A percentile compares a stretch with the other conserved stretches of the same genome.
phyloP scores from a whole-genome alignment of 2,329 filamentous ascomycete species.

The Ascochyta pisi region DNA sequence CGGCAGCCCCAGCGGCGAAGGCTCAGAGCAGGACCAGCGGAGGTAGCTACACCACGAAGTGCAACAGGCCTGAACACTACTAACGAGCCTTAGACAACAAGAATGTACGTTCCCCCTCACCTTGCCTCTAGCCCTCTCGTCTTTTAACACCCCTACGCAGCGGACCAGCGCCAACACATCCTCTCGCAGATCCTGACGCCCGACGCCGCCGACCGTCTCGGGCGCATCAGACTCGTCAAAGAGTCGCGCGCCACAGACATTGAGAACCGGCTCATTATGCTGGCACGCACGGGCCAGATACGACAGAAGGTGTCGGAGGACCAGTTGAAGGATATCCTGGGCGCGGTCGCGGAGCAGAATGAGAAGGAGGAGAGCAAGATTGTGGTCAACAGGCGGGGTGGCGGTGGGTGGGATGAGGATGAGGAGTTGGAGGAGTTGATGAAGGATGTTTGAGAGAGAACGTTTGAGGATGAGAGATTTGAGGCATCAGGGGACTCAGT shows the following conservation, averaged over 20 bases:
- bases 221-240: slow-evolving; percentile 94
- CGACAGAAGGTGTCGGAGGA: slow-evolving; percentile 87
- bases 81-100: slow-evolving; percentile 25
- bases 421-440: slow-evolving; percentile 69
- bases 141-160: slow-evolving; percentile 49
- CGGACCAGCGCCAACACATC: slow-evolving; percentile 77
- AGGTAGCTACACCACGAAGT: slow-evolving; percentile 32
- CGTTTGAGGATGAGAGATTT: no score
- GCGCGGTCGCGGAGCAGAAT: slow-evolving; percentile 78
- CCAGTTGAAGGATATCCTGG: slow-evolving; percentile 90
- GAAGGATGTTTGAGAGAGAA: slow-evolving; percentile 40
- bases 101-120: slow-evolving; percentile 20
- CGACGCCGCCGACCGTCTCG: slow-evolving; percentile 89
- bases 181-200: slow-evolving; percentile 94
- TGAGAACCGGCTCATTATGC: slow-evolving; percentile 90
- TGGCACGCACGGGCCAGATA: slow-evolving; percentile 87
- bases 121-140: slow-evolving; percentile 41
- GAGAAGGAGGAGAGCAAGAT: slow-evolving; percentile 73
- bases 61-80: background rate
- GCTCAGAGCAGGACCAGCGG: slow-evolving; percentile 61
- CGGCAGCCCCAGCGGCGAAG: slow-evolving; percentile 53
- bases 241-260: slow-evolving; percentile 87
- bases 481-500: no score
- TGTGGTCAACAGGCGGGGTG: slow-evolving; percentile 82
- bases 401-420: slow-evolving; percentile 78